Evolutionary conservation across 495 filamentous ascomycete species (phyloP), one percentile per base, ranked within the genome.

Genomic region (Penicillium goetzii): DNA sequence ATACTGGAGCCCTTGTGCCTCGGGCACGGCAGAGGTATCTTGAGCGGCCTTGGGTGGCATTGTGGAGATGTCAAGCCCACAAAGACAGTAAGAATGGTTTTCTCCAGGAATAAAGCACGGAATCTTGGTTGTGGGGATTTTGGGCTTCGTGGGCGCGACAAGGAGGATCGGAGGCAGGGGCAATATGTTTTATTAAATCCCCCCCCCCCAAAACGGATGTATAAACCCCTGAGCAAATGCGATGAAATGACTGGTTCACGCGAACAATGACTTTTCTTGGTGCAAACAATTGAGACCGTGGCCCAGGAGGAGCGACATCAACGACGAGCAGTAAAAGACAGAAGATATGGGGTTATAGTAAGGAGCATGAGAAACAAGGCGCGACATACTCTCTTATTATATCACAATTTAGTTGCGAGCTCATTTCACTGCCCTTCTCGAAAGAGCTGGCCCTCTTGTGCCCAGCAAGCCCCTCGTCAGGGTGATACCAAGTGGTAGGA

Each of bases 1-100:
- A 65, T 80, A 80, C 58, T 66, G 72, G 38, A 80, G 64, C n/a
- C 76, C 78, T 53, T 72, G 69, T 30, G 70, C 72, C 63, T 80
- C 78, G 33, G 76, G 78, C 34, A 80, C 62, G 19, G 71, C 52
- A 45, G 60, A 52, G 15, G 28, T 58, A 52, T 75, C 69, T 51
- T 74, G 70, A 19, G 57, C 57, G 41, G 36, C 50, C 38, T 72
- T 77, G n/a, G 72, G 64, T 3, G 72, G 62, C 75, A 77, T 79
- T 7, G 51, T 56, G 56, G 33, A 17, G 26, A 2, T 50, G 38
- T 30, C 25, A 2, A 55, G 30, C 14, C 30, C 3, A 14, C 32
- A 36, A 55, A 36, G 17, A 12, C 1, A 17, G 2, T 9, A 10
- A n/a, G 6, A n/a, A 55, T n/a, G 17, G 52, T 4, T 21, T 7